Evolutionary conservation across 2,329 filamentous ascomycete genomes (phyloP), one percentile per base, ranked within the genome.

Genomic region (Xylariaceae sp.): DNA sequence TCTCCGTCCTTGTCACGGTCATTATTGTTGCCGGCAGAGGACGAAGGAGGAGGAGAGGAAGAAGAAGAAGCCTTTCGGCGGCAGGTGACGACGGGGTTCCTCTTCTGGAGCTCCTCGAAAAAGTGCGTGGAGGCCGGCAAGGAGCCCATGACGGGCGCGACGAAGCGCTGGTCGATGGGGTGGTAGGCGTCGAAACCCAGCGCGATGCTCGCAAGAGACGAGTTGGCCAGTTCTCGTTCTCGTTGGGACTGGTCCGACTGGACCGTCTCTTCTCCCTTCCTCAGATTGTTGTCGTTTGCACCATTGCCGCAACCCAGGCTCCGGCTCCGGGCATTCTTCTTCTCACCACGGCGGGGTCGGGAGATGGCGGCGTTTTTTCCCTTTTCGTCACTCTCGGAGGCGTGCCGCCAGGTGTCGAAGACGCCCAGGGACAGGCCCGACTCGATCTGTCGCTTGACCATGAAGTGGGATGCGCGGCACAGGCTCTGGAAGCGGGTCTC

Each of bases 161-260:
- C 26, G 9, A 21, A n/a, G 3, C 38, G n/a, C 28, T 33, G 38
- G 32, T 46, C 43, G 35, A 46, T 33, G 13, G 32, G 35, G 19
- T 36, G 23, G 36, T 43, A 43, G 19, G 39, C 43, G 31, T 46
- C 43, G 29, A 36, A 46, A 14, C 39, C 43, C 5, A 35, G 40
- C 3, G 43, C 43, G n/a, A 46, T 43, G 33, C 39, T 43, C 11
- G 43, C 40, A 11, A 46, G 36, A 2, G 43, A 40, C 3, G 30
- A 36, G 36, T 46, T 4, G 43, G 13, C 0, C 43, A 32, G 2
- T 21, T 28, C 8, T 32, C 19, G n/a, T 40, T 40, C 30, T 18
- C 34, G 37, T 21, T 9, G 14, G 16, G n/a, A n/a, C n/a, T n/a
- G n/a, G n/a, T n/a, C n/a, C n/a, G n/a, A n/a, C n/a, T n/a, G n/a